A percentile compares a stretch with the other conserved stretches of the same genome.
Evolutionary conservation across 495 filamentous ascomycete species (phyloP).

Genomic region (Podospora anserina): DNA sequence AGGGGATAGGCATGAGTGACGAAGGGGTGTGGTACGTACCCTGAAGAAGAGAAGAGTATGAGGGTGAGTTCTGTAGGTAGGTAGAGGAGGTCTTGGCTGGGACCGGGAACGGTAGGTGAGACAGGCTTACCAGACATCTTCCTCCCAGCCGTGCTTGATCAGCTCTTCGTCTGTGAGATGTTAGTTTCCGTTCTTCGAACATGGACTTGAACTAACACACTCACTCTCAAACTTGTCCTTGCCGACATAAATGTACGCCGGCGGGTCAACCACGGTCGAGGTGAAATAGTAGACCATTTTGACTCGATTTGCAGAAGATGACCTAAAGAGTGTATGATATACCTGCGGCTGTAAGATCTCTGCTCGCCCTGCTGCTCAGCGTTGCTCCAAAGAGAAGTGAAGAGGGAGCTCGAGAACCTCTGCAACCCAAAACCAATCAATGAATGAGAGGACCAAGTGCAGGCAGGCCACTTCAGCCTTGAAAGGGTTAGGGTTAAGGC

Average conservation of each 20-base stretch:
- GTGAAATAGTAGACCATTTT: constrained; percentile 95
- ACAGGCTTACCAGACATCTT: constrained; percentile 82
- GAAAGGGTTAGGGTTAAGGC: constrained; percentile 10
- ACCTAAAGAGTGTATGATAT: constrained; percentile 3
- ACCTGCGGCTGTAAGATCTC: background rate
- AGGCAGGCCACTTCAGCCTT: background rate
- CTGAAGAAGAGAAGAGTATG: background rate
- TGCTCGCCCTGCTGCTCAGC: background rate
- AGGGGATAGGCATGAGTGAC: background rate
- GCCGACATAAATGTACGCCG: constrained; percentile 90
- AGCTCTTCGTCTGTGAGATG: constrained; percentile 79
- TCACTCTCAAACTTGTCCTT: constrained; percentile 99
- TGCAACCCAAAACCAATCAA: background rate
- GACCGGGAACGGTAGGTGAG: background rate
- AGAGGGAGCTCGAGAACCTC: background rate
- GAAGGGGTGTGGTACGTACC: background rate
- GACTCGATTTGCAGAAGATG: background rate
- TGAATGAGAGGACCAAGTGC: background rate
- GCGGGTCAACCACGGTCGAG: constrained; percentile 64
- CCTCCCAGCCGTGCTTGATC: constrained; percentile 87
- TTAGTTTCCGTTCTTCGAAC: constrained; percentile 25
- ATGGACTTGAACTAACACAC: constrained; percentile 23
- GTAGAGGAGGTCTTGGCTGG: background rate
- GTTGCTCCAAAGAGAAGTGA: background rate
- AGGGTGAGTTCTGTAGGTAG: constrained; percentile 2